A percentile compares a stretch with the other conserved stretches of the same genome.
Evolutionary conservation across 148 eudicot species (phyloP).

Genomic region (Arbutus unedo): DNA sequence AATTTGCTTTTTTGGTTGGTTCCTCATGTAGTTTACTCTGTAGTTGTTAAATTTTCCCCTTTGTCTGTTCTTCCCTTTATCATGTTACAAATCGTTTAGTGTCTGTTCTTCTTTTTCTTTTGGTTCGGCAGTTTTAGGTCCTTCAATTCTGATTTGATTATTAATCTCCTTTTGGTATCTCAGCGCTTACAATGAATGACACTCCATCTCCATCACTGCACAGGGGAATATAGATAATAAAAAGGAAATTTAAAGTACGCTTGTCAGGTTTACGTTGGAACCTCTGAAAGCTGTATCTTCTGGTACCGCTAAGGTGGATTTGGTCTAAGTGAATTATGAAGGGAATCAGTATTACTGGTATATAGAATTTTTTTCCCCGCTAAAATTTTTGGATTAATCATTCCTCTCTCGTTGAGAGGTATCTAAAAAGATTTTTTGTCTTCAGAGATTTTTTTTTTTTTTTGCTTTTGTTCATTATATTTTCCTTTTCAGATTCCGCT

Average conservation of each 20-base stretch:
- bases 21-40: neutral
- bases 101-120: neutral
- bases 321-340: too few species aligned
- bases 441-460: too few species aligned
- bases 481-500: too few species aligned
- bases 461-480: too few species aligned
- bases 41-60: neutral
- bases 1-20: neutral
- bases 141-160: neutral
- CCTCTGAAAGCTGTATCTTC: neutral
- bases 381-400: too few species aligned
- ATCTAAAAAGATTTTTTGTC: too few species aligned
- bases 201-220: neutral
- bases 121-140: neutral
- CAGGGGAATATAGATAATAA: too few species aligned
- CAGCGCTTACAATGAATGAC: neutral
- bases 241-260: neutral
- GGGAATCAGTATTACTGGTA: too few species aligned
- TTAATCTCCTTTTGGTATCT: neutral
- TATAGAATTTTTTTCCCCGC: too few species aligned
- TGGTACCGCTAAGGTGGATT: neutral
- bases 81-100: too few species aligned
- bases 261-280: neutral
- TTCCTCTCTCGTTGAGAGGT: too few species aligned
- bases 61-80: too few species aligned